phyloP scores from a whole-genome alignment of 2,329 filamentous ascomycete species.

The Fusarium ramigenum region DNA sequence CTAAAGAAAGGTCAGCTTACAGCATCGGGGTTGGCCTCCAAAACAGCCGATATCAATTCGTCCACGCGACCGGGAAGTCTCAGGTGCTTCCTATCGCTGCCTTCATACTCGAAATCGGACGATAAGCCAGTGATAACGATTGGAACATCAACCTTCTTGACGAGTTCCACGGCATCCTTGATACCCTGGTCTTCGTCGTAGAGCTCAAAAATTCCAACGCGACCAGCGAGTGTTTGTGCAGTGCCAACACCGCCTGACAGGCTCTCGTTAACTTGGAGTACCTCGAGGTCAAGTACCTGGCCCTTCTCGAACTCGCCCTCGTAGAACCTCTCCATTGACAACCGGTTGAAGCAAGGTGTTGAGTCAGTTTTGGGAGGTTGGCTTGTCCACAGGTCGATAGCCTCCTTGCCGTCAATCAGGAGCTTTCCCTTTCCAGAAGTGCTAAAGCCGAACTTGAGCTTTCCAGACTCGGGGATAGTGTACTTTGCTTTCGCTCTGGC shows the following conservation, averaged over 20 bases:
- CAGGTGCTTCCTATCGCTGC: slow-evolving; percentile 74
- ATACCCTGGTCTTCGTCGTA: slow-evolving; percentile 45
- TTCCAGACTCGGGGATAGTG: not conserved
- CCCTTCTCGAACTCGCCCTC: slow-evolving; percentile 12
- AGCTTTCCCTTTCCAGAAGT: slow-evolving; percentile 49
- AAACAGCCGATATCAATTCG: slow-evolving; percentile 62
- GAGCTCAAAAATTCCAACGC: slow-evolving; percentile 31
- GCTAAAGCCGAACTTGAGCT: slow-evolving; percentile 45
- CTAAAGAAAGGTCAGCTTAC: slow-evolving; percentile 53
- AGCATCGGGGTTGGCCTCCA: slow-evolving; percentile 65
- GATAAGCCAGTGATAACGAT: slow-evolving; percentile 65
- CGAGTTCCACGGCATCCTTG: slow-evolving; percentile 43
- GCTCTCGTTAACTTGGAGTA: slow-evolving; percentile 34
- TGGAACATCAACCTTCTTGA: slow-evolving; percentile 61
- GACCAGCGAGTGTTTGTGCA: slow-evolving; percentile 29
- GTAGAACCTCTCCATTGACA: slow-evolving; percentile 32
- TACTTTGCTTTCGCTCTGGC: slow-evolving; percentile 22
- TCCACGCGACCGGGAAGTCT: slow-evolving; percentile 70
- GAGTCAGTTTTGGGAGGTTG: slow-evolving; percentile 47
- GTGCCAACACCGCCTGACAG: slow-evolving; percentile 35
- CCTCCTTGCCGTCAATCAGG: slow-evolving; percentile 45
- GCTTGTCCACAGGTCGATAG: slow-evolving; percentile 46
- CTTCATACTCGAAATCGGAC: slow-evolving; percentile 55
- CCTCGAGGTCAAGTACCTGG: slow-evolving; percentile 23
- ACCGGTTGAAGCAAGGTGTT: slow-evolving; percentile 47